Percentiles rank a stretch among this genome's conserved stretches.
phyloP scores from a whole-genome alignment of 83 land plant genomes.

The Thuja plicata region DNA sequence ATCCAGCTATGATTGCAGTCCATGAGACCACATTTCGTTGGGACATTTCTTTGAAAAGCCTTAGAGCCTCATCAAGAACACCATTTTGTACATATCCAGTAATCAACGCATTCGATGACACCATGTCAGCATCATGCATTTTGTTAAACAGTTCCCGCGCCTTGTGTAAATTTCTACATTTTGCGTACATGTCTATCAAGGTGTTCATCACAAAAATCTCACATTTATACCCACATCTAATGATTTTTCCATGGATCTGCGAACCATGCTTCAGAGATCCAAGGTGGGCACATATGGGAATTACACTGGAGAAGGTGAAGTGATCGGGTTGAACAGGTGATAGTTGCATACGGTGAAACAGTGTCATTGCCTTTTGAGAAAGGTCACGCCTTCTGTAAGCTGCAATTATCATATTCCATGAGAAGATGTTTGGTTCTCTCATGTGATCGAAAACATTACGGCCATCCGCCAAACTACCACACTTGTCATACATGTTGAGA shows the following conservation, averaged over 20 bases:
- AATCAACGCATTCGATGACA: not conserved
- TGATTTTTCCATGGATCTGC: conserved; percentile 7
- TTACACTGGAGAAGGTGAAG: not conserved
- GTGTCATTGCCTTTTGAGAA: not conserved
- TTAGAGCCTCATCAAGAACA: not conserved
- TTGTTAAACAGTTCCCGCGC: not conserved
- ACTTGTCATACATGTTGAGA: not conserved
- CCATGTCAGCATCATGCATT: not conserved
- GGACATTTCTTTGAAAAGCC: not conserved
- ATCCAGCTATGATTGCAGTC: conserved; percentile 3
- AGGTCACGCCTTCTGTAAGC: not conserved
- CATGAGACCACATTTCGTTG: not conserved
- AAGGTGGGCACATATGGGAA: not conserved
- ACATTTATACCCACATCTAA: not conserved
- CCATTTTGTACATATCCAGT: conserved; percentile 1
- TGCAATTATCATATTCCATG: conserved; percentile 2
- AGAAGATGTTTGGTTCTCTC: not conserved
- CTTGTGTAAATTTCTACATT: not conserved
- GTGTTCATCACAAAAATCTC: not conserved
- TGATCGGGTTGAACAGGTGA: not conserved
- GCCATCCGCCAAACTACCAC: not conserved
- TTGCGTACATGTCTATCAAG: conserved; percentile 1
- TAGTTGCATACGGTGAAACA: not conserved
- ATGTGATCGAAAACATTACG: not conserved
- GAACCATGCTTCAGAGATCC: not conserved